A percentile compares a stretch with the other conserved stretches of the same genome.
Conservation (phyloP, 2,329 filamentous ascomycete species). For the Tolypocladium tropicale region DNA sequence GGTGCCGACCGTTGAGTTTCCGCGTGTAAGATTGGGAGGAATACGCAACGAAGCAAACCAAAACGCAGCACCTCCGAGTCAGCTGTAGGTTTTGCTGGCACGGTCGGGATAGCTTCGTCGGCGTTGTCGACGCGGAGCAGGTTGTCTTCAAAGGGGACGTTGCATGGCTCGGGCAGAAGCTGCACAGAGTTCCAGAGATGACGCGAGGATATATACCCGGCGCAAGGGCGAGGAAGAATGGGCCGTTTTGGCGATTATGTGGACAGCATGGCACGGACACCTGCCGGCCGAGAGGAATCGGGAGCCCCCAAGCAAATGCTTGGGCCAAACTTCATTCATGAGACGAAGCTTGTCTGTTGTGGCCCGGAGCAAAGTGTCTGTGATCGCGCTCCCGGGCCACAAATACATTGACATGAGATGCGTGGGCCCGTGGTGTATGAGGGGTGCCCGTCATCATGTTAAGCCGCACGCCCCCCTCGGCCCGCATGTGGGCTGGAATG, state of each 20-base stretch:
- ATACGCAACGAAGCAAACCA: background rate
- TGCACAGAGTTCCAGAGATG: background rate
- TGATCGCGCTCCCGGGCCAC: background rate
- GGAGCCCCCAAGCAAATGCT: background rate
- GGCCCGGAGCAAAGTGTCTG: background rate
- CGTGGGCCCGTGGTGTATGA: background rate
- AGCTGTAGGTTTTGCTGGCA: background rate
- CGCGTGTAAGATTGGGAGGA: background rate
- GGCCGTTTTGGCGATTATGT: background rate
- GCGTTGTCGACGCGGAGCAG: background rate
- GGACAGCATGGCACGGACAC: background rate
- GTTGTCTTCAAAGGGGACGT: no score
- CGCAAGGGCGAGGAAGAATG: background rate
- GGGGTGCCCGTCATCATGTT: background rate
- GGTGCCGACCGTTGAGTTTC: background rate
- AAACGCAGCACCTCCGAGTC: background rate
- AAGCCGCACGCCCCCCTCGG: background rate
- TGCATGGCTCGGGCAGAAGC: no score
- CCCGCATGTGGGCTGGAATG: background rate
- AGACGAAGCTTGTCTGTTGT: background rate
- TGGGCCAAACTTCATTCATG: background rate
- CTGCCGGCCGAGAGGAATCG: background rate
- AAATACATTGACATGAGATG: background rate
- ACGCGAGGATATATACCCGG: background rate
- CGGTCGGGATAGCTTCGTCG: background rate